Conservation (phyloP, 768 basidiomycete species). For the Macrolepiota dolichaula region DNA sequence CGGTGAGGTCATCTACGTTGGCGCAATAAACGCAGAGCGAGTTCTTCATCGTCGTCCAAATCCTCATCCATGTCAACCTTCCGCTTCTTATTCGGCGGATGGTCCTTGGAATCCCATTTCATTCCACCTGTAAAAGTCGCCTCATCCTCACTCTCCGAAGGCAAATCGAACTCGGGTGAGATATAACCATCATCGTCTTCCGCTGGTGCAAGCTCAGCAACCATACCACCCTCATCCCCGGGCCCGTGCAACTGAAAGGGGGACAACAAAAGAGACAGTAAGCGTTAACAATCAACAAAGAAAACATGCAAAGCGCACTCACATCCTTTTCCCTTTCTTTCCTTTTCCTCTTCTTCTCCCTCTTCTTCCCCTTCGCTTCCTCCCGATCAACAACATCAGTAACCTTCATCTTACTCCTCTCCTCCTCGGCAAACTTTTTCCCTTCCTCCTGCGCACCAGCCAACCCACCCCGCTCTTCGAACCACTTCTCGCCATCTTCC, state of each 20-base stretch:
- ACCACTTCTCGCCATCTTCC: conserved; percentile 69
- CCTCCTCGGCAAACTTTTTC: conserved; percentile 65
- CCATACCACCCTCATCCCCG: conserved; percentile 24
- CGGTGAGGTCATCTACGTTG: not conserved
- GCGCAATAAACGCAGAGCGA: conserved; percentile 57
- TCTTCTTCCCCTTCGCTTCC: conserved; percentile 82
- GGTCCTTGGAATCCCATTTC: conserved; percentile 13
- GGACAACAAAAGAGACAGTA: conserved; percentile 13
- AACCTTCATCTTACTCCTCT: conserved; percentile 66
- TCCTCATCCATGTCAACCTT: conserved; percentile 12
- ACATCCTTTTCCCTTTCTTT: conserved; percentile 69
- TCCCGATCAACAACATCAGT: conserved; percentile 76
- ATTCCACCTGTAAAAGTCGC: conserved; percentile 26
- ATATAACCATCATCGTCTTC: conserved; percentile 64
- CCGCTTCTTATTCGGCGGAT: conserved; percentile 13
- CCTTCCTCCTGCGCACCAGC: conserved; percentile 67
- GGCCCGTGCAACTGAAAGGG: conserved; percentile 22
- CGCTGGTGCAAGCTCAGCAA: conserved; percentile 31
- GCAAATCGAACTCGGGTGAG: conserved; percentile 66
- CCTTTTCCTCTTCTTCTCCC: conserved; percentile 89
- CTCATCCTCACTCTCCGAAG: conserved; percentile 31
- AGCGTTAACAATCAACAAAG: not conserved
- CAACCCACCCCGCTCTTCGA: conserved; percentile 57
- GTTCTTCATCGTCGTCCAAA: conserved; percentile 41
- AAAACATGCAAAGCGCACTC: conserved; percentile 17